Evolutionary conservation across 2,329 filamentous ascomycete genomes (phyloP).

Genomic region (Zopfia rhizophila): DNA sequence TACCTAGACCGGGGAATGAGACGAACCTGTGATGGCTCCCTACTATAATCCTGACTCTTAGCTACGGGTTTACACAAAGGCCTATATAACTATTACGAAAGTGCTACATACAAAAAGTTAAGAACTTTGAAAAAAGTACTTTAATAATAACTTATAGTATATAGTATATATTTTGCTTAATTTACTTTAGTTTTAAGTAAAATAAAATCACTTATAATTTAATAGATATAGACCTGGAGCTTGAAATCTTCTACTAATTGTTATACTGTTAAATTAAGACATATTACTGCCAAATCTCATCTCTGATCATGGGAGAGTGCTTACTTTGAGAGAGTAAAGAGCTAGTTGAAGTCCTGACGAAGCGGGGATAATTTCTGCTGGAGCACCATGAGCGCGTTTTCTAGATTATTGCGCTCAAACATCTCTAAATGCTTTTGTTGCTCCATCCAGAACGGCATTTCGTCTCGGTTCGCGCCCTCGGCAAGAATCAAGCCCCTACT

Average conservation of each 20-base stretch:
- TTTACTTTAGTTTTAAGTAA: too few relatives aligned
- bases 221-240: constrained; percentile 75
- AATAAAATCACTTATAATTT: too few relatives aligned
- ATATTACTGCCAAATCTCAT: constrained; percentile 28
- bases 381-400: constrained; percentile 81
- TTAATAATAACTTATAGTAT: too few relatives aligned
- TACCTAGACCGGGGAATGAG: too few relatives aligned
- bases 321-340: constrained; percentile 83
- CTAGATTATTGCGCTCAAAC: constrained; percentile 78
- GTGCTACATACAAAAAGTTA: too few relatives aligned
- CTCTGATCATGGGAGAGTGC: constrained; percentile 17
- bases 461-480: constrained; percentile 76
- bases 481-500: constrained; percentile 74
- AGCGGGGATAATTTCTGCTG: constrained; percentile 88
- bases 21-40: too few relatives aligned
- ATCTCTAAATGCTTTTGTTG: constrained; percentile 96
- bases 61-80: too few relatives aligned
- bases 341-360: constrained; percentile 77
- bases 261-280: constrained; percentile 83
- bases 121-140: too few relatives aligned
- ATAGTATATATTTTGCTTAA: too few relatives aligned
- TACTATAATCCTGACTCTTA: too few relatives aligned
- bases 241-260: constrained; percentile 79
- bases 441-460: constrained; percentile 88
- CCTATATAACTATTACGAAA: too few relatives aligned